Base-by-base conservation (phyloP, 768 basidiomycete genomes). In the Russula sp. region DNA sequence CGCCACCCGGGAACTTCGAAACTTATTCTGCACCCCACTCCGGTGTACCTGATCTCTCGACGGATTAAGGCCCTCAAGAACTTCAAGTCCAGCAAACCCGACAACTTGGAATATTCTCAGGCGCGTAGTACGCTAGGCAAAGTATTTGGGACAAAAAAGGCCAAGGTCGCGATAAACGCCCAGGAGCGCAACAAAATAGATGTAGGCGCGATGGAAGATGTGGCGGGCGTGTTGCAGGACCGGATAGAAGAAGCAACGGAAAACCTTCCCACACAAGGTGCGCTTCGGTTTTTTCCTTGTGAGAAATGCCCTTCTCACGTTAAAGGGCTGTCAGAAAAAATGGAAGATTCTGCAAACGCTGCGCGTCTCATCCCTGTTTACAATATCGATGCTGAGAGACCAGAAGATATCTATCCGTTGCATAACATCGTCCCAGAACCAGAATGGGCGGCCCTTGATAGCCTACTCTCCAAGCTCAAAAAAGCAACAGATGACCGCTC, bases 71-170 rank as follows among this genome's bases (percentile, higher is more conserved):
- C 89, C 9, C 79, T 96, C 52, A 94, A 94, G 75, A 80, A 81
- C 38, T 77, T 85, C 44, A 74, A 79, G 20, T 77, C 83, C 16
- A 75, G 81, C 5, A 75, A 79, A 14, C 81, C 81, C 9, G 81
- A 84, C 18, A 74, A 78, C 10, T 76, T 83, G 53, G 82, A 86
- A 63, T 85, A 82, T 62, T 76, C 81, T 46, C 81, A 86, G 57
- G 88, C 87, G 18, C 82, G 87, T 48, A 90, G 83, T 60, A 80
- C 84, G n/a, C 83, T 99, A 1, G 94, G 96, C 36, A 88, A 94
- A 73, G 84, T 90, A 1, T 99, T 99, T 68, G 96, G 96, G 24
- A 96, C 94, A 28, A 92, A 94, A 77, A 98, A 97, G 73, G 92
- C 94, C 51, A 89, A 92, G 74, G 84, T 85, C 11, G 86, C 85